These are phyloP conservation scores for Clitopilus hobsonii DNA, from an alignment of 768 basidiomycete genomes.

Conservation along the genomic window DNA sequence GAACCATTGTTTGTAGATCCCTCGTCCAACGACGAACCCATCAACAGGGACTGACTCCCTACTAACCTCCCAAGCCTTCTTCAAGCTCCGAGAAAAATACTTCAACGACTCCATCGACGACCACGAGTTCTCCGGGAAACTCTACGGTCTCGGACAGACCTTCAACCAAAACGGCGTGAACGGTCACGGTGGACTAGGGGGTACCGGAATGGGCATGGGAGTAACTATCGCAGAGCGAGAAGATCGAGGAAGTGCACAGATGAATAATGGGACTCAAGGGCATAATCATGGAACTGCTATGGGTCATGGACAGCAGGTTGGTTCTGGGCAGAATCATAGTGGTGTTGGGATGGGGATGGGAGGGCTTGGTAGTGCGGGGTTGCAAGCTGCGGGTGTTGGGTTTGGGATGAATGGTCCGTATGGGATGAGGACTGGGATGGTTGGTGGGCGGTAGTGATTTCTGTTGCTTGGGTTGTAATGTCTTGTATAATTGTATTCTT, in stretches of 20 bases:
- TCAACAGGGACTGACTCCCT: slow-evolving; percentile 92
- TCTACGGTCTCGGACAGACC: slow-evolving; percentile 81
- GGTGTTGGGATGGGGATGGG: neutral
- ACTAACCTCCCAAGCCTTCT: slow-evolving; percentile 89
- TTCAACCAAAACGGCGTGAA: slow-evolving; percentile 63
- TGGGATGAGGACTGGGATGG: neutral
- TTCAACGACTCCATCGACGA: slow-evolving; percentile 91
- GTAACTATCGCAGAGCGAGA: slow-evolving; percentile 82
- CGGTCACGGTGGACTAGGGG: slow-evolving; percentile 61
- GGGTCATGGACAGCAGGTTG: neutral
- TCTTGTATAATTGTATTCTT: neutral
- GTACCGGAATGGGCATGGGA: slow-evolving; percentile 56
- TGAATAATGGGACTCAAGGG: neutral
- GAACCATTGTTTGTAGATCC: neutral
- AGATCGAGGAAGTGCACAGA: slow-evolving; percentile 40
- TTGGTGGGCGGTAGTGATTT: neutral
- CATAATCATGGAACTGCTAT: neutral
- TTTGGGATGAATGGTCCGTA: neutral
- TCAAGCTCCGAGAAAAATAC: slow-evolving; percentile 91
- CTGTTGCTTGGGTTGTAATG: neutral
- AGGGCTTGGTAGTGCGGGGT: neutral
- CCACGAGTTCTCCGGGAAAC: slow-evolving; percentile 72
- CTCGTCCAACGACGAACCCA: neutral
- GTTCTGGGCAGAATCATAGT: neutral
- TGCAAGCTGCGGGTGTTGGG: neutral